These are phyloP conservation scores for Globisporangium nunn DNA, from an alignment of 352 stramenopile genomes.

Conservation along the genomic window DNA sequence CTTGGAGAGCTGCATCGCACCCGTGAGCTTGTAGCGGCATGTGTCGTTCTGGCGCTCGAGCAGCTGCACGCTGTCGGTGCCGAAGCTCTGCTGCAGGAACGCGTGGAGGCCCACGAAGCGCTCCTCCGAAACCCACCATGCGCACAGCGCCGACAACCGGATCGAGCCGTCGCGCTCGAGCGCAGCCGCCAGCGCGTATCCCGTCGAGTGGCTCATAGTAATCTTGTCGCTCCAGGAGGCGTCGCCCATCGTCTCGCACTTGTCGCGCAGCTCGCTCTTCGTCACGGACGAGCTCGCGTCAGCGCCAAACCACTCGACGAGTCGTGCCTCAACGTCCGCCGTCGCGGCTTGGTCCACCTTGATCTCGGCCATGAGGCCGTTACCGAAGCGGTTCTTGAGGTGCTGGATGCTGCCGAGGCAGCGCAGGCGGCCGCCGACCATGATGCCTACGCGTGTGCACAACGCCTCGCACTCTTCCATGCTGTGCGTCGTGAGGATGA, in stretches of 20 bases:
- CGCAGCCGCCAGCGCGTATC: constrained; percentile 45
- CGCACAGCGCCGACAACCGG: constrained; percentile 30
- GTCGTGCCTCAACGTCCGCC: constrained; percentile 23
- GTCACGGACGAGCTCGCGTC: constrained; percentile 16
- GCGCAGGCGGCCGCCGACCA: constrained; percentile 69
- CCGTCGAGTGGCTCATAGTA: constrained; percentile 41
- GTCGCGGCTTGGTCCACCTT: constrained; percentile 34
- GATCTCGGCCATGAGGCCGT: constrained; percentile 89
- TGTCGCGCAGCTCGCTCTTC: constrained; percentile 26
- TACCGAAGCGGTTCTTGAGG: constrained; percentile 94
- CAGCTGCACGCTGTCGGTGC: constrained; percentile 29
- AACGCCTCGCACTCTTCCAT: constrained; percentile 87
- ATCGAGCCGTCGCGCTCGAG: constrained; percentile 48
- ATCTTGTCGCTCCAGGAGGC: constrained; percentile 41
- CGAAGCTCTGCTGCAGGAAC: constrained; percentile 43
- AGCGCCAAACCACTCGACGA: constrained; percentile 24
- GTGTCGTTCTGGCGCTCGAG: constrained; percentile 70
- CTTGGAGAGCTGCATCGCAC: constrained; percentile 8
- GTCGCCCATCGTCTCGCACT: constrained; percentile 42
- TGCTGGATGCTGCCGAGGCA: constrained; percentile 89
- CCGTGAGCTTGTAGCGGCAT: constrained; percentile 58
- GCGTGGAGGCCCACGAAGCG: constrained; percentile 33
- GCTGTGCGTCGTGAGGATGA: constrained; percentile 91
- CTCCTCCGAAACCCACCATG: constrained; percentile 63
- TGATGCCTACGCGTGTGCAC: constrained; percentile 88